phyloP scores from a whole-genome alignment of 768 basidiomycete genomes.

The Russula lepida region DNA sequence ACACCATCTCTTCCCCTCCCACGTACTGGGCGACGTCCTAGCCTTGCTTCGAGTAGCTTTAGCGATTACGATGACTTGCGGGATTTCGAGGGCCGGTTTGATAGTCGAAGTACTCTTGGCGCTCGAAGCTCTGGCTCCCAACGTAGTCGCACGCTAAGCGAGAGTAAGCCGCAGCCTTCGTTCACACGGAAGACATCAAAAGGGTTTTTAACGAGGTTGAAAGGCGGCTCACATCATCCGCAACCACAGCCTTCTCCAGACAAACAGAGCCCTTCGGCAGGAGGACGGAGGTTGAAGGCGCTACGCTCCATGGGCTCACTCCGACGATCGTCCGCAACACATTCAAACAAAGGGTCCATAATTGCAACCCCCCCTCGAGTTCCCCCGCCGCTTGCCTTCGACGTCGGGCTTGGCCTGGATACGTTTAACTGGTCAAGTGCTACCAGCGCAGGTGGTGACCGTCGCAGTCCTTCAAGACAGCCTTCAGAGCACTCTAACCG shows the following conservation, averaged over 20 bases:
- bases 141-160: constrained; percentile 28
- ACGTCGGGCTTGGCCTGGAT: constrained; percentile 27
- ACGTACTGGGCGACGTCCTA: constrained; percentile 51
- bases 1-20: constrained; percentile 23
- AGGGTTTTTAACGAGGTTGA: constrained; percentile 60
- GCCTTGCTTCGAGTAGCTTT: constrained; percentile 61
- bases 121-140: constrained; percentile 30
- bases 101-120: constrained; percentile 68
- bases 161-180: constrained; percentile 29
- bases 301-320: constrained; percentile 78
- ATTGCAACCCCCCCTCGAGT: constrained; percentile 38
- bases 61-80: constrained; percentile 84
- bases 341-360: constrained; percentile 24
- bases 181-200: constrained; percentile 53
- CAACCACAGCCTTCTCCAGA: constrained; percentile 41
- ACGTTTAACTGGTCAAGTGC: constrained; percentile 39
- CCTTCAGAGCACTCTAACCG: constrained; percentile 21
- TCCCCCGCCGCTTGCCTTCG: constrained; percentile 43
- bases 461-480: constrained; percentile 30
- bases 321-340: constrained; percentile 37
- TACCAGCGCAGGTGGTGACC: constrained; percentile 24
- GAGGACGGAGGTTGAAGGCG: constrained; percentile 55
- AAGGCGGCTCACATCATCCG: constrained; percentile 37
- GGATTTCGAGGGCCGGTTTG: constrained; percentile 82
- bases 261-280: constrained; percentile 27